Base-by-base conservation (phyloP, 805 yeast species). In the Nakazawaea laoshanensis region DNA sequence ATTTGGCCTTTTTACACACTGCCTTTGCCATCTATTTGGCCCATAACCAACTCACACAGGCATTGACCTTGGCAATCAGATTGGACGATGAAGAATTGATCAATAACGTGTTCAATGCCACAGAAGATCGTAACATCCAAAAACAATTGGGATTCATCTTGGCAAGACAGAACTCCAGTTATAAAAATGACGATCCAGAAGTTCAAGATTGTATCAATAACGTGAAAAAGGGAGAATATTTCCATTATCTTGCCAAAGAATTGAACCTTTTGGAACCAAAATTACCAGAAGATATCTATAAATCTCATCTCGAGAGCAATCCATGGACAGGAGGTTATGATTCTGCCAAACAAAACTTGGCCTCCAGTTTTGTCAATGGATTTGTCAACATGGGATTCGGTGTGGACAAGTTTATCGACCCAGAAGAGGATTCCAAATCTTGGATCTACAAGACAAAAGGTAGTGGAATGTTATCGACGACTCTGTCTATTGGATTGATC, bases 361-460 rank as follows among this genome's bases (percentile, higher is more conserved):
- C 97, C 4, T 77, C 94, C 3, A 73, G 92, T n/a, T 89, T 92
- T 55, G 97, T 88, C 32, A 92, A 87, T 50, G 81, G 88, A 5
- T 86, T 88, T 53, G 69, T 87, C 43, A 92, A 92, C 55, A 73
- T 88, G 48, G 99, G 98, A 30, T 92, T 76, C 50, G 87, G 94
- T 39, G 69, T 74, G 32, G 97, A 89, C 54, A 85, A 84, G 51
- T 62, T 84, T 44, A 63, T 88, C 37, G 85, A 79, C 44, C 77
- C 70, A 37, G 53, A 55, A 36, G 38, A 30, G 14, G 89, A 82
- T 41, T 69, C 73, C 41, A 66, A 67, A 36, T 68, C 80, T 9
- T 89, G 96, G 94, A 83, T 89, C 36, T 89, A 82, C 61, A 84
- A 83, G 55, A 88, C 96, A 3, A 85, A 85, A 53, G 95, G 87